Evolutionary conservation across 1,284 basidiomycete genomes (phyloP).

Genomic region (Heterobasidion annosum): DNA sequence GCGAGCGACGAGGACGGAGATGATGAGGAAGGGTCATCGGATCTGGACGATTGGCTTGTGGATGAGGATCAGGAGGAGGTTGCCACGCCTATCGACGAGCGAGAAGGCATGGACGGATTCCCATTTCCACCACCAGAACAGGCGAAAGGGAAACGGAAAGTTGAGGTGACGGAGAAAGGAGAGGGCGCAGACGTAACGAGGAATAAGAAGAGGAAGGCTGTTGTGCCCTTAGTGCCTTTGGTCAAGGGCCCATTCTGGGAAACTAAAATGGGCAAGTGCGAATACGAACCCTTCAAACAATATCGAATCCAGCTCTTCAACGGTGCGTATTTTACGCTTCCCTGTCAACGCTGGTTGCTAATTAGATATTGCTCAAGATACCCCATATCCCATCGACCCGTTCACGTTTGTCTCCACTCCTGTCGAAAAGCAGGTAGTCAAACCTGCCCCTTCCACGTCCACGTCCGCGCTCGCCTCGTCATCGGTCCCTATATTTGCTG

Average conservation of each 20-base stretch:
- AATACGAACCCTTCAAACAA: constrained; percentile 53
- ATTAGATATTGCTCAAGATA: constrained; percentile 39
- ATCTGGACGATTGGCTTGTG: constrained; percentile 68
- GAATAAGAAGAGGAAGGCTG: constrained; percentile 60
- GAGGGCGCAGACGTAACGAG: constrained; percentile 12
- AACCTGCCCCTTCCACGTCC: constrained; percentile 12
- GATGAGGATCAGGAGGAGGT: constrained; percentile 63
- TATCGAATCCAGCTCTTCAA: constrained; percentile 75
- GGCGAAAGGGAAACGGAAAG: constrained; percentile 41
- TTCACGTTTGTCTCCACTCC: constrained; percentile 60
- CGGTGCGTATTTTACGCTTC: constrained; percentile 33
- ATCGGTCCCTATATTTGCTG: constrained; percentile 18
- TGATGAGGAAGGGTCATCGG: constrained; percentile 50
- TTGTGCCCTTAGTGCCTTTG: constrained; percentile 69
- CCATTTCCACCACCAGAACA: constrained; percentile 23
- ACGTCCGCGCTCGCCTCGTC: constrained; percentile 5
- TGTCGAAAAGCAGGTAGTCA: constrained; percentile 24
- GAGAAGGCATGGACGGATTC: constrained; percentile 26
- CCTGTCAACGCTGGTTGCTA: background rate
- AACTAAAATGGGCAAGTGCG: constrained; percentile 45
- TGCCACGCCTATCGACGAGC: constrained; percentile 28
- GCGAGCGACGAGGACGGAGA: constrained; percentile 56
- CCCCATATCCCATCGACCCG: constrained; percentile 65
- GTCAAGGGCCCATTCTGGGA: constrained; percentile 76
- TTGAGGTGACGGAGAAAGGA: constrained; percentile 27